phyloP scores from a whole-genome alignment of 805 yeast species.

The Wickerhamiella occidentalis region DNA sequence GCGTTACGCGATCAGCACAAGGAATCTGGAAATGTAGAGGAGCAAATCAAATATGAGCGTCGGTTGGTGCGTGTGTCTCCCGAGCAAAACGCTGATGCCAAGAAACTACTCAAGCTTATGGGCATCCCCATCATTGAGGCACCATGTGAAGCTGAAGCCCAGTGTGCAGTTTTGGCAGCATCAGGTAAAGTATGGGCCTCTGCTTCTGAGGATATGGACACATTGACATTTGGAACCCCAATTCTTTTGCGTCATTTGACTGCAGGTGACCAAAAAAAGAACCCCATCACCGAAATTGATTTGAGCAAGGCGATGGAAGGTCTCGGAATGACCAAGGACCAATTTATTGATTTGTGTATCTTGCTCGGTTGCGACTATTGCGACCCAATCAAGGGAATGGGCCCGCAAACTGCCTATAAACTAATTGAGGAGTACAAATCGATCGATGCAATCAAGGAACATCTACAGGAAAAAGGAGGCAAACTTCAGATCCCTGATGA shows the following conservation, averaged over 20 bases:
- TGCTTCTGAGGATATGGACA: conserved; percentile 98
- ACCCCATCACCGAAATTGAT: conserved; percentile 78
- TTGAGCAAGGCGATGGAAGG: conserved; percentile 60
- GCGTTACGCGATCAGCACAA: conserved; percentile 41
- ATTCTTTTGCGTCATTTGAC: conserved; percentile 77
- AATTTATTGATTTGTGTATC: conserved; percentile 85
- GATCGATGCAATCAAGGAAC: conserved; percentile 64
- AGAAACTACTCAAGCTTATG: conserved; percentile 67
- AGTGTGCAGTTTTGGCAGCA: conserved; percentile 85
- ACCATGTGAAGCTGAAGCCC: conserved; percentile 98
- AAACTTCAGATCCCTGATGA: conserved; percentile 83
- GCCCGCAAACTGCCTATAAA: conserved; percentile 88
- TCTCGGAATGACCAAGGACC: conserved; percentile 54
- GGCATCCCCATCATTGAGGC: conserved; percentile 91
- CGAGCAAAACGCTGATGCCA: conserved; percentile 92
- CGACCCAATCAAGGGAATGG: conserved; percentile 88
- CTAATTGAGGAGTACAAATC: conserved; percentile 74
- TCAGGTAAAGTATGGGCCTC: conserved; percentile 92
- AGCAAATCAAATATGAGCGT: conserved; percentile 62
- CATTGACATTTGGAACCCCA: conserved; percentile 83
- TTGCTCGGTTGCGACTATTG: conserved; percentile 94
- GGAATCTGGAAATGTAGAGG: conserved; percentile 72
- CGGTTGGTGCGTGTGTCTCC: conserved; percentile 79
- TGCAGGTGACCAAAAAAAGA: conserved; percentile 84
- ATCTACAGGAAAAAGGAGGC: conserved; percentile 39